Percentiles rank a stretch among this genome's conserved stretches.
Conservation (phyloP, 768 basidiomycete species). For the Trametes coccinea region DNA sequence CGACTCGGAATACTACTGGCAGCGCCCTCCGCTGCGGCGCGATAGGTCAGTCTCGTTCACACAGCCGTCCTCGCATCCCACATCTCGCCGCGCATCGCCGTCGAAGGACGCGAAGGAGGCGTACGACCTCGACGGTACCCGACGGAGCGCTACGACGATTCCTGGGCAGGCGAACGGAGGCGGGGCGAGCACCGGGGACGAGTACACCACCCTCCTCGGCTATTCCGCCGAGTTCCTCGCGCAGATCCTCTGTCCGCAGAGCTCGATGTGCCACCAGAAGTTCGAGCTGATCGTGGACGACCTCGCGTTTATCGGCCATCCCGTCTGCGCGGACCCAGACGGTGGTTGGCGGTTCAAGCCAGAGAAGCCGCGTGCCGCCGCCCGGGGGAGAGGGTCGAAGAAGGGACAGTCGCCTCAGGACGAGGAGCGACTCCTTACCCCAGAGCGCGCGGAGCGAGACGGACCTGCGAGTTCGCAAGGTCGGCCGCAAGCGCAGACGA, state of each 20-base stretch:
- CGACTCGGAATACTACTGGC: slow-evolving; percentile 58
- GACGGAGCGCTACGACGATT: slow-evolving; percentile 13
- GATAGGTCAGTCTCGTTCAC: slow-evolving; percentile 56
- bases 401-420: slow-evolving; percentile 38
- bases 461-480: background rate
- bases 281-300: slow-evolving; percentile 93
- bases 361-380: slow-evolving; percentile 53
- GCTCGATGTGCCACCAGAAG: slow-evolving; percentile 86
- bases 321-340: slow-evolving; percentile 76
- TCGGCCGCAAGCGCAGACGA: background rate
- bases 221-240: slow-evolving; percentile 83
- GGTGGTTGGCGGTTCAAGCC: slow-evolving; percentile 74
- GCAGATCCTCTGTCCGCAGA: slow-evolving; percentile 74
- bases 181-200: slow-evolving; percentile 35
- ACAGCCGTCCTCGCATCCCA: slow-evolving; percentile 43
- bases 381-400: slow-evolving; percentile 58
- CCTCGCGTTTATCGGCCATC: slow-evolving; percentile 92
- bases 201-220: slow-evolving; percentile 74
- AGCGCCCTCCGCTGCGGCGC: slow-evolving; percentile 47
- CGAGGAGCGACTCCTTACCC: slow-evolving; percentile 29
- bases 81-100: slow-evolving; percentile 55
- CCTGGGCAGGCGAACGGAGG: background rate
- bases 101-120: slow-evolving; percentile 39
- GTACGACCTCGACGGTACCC: slow-evolving; percentile 33
- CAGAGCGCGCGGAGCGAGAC: slow-evolving; percentile 34